Evolutionary conservation across 192 early-diverging fungal species (phyloP).

Genomic region (Rhizoclosmatium globosum): DNA sequence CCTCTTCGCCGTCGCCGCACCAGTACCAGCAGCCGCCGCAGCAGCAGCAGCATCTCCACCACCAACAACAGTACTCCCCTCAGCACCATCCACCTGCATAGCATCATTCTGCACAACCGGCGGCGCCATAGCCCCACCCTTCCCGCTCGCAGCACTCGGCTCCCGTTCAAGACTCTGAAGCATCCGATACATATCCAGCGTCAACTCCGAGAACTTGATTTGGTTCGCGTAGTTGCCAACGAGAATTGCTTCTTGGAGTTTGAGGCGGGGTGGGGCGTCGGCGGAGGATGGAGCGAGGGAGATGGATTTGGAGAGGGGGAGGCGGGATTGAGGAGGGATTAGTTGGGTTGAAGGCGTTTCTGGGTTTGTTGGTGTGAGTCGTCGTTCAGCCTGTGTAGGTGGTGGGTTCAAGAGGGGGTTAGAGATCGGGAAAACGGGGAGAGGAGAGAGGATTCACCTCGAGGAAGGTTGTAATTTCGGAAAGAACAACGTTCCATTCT

Average conservation of each 20-base stretch:
- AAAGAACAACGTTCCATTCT: constrained; percentile 80
- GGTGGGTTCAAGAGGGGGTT: neutral
- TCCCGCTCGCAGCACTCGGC: constrained; percentile 45
- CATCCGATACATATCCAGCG: constrained; percentile 96
- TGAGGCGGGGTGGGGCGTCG: constrained; percentile 55
- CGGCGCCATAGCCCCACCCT: neutral
- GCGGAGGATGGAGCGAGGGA: constrained; percentile 61
- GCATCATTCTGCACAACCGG: constrained; percentile 14
- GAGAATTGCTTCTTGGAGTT: constrained; percentile 93
- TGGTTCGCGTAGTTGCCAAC: constrained; percentile 96
- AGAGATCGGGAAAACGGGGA: neutral
- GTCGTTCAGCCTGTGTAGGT: constrained; percentile 76
- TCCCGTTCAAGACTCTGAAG: constrained; percentile 91
- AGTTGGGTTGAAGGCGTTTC: constrained; percentile 42
- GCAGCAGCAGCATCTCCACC: constrained; percentile 42
- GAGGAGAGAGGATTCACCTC: constrained; percentile 62
- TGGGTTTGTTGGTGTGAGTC: constrained; percentile 68
- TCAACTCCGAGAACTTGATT: constrained; percentile 97
- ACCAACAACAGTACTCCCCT: constrained; percentile 54
- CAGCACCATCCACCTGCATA: constrained; percentile 32
- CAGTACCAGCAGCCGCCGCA: constrained; percentile 43
- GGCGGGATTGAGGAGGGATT: constrained; percentile 20
- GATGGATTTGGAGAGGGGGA: neutral
- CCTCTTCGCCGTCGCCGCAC: constrained; percentile 45
- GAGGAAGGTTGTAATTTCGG: constrained; percentile 75